These are phyloP conservation scores for Elongisporangium anandrum DNA, from an alignment of 352 stramenopile species.

Conservation along the genomic window DNA sequence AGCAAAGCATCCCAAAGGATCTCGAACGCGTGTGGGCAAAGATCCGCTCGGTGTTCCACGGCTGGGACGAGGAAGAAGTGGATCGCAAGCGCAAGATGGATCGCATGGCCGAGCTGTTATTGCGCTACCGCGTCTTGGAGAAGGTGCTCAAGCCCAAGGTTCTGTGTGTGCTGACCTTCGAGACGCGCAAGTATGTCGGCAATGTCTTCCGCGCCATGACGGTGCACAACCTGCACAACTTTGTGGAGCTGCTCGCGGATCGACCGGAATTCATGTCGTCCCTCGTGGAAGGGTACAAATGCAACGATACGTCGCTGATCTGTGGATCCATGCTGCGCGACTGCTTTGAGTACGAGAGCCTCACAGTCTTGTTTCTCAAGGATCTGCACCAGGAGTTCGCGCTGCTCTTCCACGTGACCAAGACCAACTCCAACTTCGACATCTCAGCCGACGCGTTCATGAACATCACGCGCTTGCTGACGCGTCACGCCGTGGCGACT, in stretches of 20 bases:
- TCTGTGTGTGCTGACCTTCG: constrained; percentile 66
- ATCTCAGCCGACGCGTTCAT: constrained; percentile 79
- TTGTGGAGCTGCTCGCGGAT: constrained; percentile 56
- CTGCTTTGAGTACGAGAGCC: constrained; percentile 63
- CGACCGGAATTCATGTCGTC: constrained; percentile 65
- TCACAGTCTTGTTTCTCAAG: constrained; percentile 57
- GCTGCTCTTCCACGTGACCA: constrained; percentile 63
- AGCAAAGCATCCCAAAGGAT: constrained; percentile 68
- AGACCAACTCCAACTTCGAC: constrained; percentile 79
- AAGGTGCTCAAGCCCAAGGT: constrained; percentile 72
- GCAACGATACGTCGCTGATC: constrained; percentile 69
- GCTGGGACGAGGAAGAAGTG: constrained; percentile 64
- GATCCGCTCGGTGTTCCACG: constrained; percentile 70
- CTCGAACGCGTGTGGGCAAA: constrained; percentile 71
- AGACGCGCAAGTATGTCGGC: constrained; percentile 79
- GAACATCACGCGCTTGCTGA: constrained; percentile 72
- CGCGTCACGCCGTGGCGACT: constrained; percentile 56
- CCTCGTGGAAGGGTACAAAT: constrained; percentile 70
- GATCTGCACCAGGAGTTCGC: constrained; percentile 63
- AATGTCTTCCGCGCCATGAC: constrained; percentile 77
- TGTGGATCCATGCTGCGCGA: constrained; percentile 79
- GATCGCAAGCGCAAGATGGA: constrained; percentile 79
- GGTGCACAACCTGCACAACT: constrained; percentile 59
- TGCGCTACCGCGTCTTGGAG: constrained; percentile 70
- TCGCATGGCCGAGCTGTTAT: constrained; percentile 67